These are phyloP conservation scores for Eimeria praecox DNA, from an alignment of 169 alveolate species.

Conservation along the genomic window DNA sequence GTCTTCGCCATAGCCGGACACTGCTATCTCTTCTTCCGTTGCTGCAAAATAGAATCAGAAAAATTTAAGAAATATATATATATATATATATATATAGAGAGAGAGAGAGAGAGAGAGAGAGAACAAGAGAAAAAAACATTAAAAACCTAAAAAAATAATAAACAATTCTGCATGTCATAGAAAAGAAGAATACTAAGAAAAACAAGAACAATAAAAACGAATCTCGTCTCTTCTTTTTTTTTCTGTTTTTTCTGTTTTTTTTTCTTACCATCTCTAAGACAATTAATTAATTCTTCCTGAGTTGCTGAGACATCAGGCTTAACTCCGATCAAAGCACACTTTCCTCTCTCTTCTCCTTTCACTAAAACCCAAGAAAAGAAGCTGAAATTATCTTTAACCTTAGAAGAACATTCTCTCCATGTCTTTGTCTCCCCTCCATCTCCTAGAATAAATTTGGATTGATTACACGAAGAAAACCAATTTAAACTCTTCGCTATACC, in stretches of 20 bases:
- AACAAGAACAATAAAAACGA: no score
- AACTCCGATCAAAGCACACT: neutral
- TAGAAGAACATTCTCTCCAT: constrained; percentile 64
- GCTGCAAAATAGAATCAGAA: no score
- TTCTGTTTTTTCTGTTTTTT: no score
- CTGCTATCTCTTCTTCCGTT: neutral
- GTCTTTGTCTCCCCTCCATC: constrained; percentile 15
- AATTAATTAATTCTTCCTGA: neutral
- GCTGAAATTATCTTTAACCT: neutral
- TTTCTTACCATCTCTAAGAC: constrained; percentile 65
- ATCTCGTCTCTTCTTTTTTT: no score
- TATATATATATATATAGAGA: neutral
- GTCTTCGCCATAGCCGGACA: constrained; percentile 24
- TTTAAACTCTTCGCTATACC: neutral
- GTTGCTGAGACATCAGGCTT: neutral
- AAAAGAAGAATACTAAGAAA: no score
- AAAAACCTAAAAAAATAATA: no score
- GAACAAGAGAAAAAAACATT: neutral
- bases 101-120: no score
- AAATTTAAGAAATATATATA: neutral
- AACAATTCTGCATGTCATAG: no score
- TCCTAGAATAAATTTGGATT: neutral
- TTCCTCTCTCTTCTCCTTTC: neutral
- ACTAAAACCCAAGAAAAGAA: constrained; percentile 61
- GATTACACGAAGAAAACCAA: neutral